Base-by-base conservation (phyloP, 495 filamentous ascomycete genomes). In the Parmelia sp. region DNA sequence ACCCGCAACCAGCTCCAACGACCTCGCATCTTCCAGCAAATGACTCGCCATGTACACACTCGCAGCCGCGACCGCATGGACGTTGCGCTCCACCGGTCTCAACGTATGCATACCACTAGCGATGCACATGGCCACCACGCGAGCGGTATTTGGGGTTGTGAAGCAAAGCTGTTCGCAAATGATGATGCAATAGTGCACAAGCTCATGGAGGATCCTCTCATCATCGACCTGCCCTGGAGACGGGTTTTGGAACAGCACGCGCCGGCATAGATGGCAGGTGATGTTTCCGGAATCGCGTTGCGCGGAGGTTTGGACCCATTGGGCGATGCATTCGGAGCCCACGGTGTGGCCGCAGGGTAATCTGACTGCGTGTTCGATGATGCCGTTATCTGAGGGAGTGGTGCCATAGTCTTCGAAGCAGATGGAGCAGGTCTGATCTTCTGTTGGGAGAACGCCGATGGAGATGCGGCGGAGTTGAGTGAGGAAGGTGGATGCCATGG, bases 331-430 rank as follows among this genome's bases (percentile, higher is more conserved):
- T 21, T 55, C 51, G 14, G 51, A 55, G 17, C 51, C 51, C 27
- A 55, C 3, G 51, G 33, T n/a, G 51, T 55, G 51, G 15, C 6
- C 15, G 51, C 51, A 55, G 3, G 51, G 51, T 15, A 55, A 7
- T 33, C 6, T 19, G 23, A 55, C 29, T 0, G 51, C 27, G 51
- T 29, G 15, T 23, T 55, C 51, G 29, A 55, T n/a, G 27, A n/a
- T 55, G 17, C 51, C 51, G 5, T 8, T 19, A 9, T 14, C 27
- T 0, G 19, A 55, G 0, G 27, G 51, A 3, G 17, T 5, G 51
- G 51, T 55, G 51, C 29, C 51, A 29, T 55, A 55, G 29, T 31
- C 29, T 55, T 55, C 51, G 15, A 55, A 33, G 51, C 51, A 55
- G 27, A 55, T 55, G 51, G 17, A 33, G 51, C 51, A 55, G 4